Evolutionary conservation across 2,329 filamentous ascomycete species (phyloP).

Genomic region (Beauveria australis): DNA sequence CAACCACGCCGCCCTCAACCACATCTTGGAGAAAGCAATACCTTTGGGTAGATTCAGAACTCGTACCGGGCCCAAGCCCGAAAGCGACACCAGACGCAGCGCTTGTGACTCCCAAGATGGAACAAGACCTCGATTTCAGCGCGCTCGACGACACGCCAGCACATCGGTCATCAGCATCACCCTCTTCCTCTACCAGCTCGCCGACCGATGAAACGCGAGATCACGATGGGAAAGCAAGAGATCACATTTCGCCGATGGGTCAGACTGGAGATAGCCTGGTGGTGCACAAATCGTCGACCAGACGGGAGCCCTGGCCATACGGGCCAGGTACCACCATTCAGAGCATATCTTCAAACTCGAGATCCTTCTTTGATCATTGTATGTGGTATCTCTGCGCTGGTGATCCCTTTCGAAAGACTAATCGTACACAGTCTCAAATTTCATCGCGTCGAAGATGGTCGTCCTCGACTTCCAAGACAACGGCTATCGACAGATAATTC

Average conservation of each 20-base stretch:
- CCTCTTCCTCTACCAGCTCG: neutral
- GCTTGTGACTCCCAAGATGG: neutral
- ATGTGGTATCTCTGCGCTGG: conserved; percentile 1
- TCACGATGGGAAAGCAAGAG: neutral
- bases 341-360: conserved; percentile 19
- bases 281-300: neutral
- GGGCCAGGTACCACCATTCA: conserved; percentile 14
- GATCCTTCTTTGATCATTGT: conserved; percentile 30
- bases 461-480: conserved; percentile 27
- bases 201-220: neutral
- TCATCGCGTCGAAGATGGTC: conserved; percentile 31
- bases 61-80: neutral
- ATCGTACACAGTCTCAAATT: conserved; percentile 23
- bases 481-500: conserved; percentile 30
- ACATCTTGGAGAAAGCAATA: neutral
- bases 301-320: neutral
- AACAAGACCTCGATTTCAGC: neutral
- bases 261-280: neutral
- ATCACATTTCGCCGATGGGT: neutral
- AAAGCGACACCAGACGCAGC: neutral
- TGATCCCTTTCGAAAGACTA: neutral
- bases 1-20: neutral
- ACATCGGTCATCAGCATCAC: neutral
- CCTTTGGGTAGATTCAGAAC: neutral
- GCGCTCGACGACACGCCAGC: neutral